Evolutionary conservation across 768 basidiomycete species (phyloP), one percentile per base, ranked within the genome.

Genomic region (Leccinum sublutescens): DNA sequence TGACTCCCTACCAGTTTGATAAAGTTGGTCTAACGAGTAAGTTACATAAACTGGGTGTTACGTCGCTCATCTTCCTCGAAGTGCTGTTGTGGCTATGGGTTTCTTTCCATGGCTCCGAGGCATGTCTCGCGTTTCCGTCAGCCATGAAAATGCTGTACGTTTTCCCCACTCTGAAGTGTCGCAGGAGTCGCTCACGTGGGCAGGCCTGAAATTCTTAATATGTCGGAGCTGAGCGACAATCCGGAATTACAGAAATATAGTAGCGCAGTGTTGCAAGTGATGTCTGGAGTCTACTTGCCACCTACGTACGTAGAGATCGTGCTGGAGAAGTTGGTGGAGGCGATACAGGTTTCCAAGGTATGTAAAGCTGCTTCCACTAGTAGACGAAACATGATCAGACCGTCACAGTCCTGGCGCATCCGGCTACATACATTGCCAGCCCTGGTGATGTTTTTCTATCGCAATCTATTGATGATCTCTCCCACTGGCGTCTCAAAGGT

Each of bases 161-260:
- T 51, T 31, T 5, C 52, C 23, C 59, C 55, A 53, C 47, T 51
- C 48, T 58, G 36, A 45, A 33, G 12, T 53, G 9, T 50, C 12
- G 29, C 15, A 48, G 38, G 47, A 34, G 40, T 54, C 47, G 23
- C 63, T 60, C 52, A 61, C 52, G 56, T 62, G 53, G 54, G 36
- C 67, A 95, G 93, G 69, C 92, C 92, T 38, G 91, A 93, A 71
- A 88, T 93, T 58, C 81, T 95, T 68, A 87, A 85, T 61, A 92
- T 96, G 88, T 87, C 92, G 56, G 94, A 96, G 67, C 80, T 95
- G 57, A 93, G 88, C 68, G 94, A 96, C 68, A 88, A 80, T 71
- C 78, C 86, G 8, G 94, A 95, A 58, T 72, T 96, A 58, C 92
- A 93, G 71, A 79, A 83, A 31, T 91, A 91, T 66, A 88, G 91